A percentile compares a stretch with the other conserved stretches of the same genome.
Conservation (phyloP, 805 yeast genomes). For the Hanseniaspora lindneri region DNA sequence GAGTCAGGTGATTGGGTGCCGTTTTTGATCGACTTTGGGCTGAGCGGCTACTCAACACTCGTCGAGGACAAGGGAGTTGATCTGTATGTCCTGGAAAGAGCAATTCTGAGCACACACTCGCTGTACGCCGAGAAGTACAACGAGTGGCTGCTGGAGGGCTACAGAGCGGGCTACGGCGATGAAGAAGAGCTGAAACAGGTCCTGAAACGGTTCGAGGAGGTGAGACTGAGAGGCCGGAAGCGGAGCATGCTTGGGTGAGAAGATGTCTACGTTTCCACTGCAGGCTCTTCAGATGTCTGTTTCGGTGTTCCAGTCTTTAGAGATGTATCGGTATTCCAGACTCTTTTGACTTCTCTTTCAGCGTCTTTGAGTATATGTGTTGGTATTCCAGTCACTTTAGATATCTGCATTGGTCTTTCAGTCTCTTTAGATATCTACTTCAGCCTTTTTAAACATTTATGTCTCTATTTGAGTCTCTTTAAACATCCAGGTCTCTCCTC, state of each 20-base stretch:
- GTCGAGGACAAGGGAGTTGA: slow-evolving; percentile 97
- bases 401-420: too few species aligned
- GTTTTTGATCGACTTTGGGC: slow-evolving; percentile 78
- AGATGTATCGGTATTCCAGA: too few species aligned
- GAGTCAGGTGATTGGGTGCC: slow-evolving; percentile 33
- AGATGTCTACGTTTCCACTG: too few species aligned
- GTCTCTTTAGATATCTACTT: too few species aligned
- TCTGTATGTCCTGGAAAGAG: slow-evolving; percentile 83
- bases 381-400: too few species aligned
- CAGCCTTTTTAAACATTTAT: too few species aligned
- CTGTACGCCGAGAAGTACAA: slow-evolving; percentile 51
- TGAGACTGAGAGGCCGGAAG: slow-evolving; percentile 84
- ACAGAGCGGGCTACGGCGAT: slow-evolving; percentile 32
- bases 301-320: too few species aligned
- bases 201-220: slow-evolving; percentile 60
- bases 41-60: slow-evolving; percentile 61
- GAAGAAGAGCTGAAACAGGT: slow-evolving; percentile 40
- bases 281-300: too few species aligned
- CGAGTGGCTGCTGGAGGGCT: slow-evolving; percentile 63
- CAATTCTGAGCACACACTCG: slow-evolving; percentile 84
- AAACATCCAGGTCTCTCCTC: too few species aligned
- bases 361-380: too few species aligned
- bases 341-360: too few species aligned
- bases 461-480: too few species aligned
- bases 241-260: slow-evolving; percentile 77